A percentile compares a stretch with the other conserved stretches of the same genome.
phyloP scores from a whole-genome alignment of 257 asterid species.

The Dorcoceras hygrometricum region DNA sequence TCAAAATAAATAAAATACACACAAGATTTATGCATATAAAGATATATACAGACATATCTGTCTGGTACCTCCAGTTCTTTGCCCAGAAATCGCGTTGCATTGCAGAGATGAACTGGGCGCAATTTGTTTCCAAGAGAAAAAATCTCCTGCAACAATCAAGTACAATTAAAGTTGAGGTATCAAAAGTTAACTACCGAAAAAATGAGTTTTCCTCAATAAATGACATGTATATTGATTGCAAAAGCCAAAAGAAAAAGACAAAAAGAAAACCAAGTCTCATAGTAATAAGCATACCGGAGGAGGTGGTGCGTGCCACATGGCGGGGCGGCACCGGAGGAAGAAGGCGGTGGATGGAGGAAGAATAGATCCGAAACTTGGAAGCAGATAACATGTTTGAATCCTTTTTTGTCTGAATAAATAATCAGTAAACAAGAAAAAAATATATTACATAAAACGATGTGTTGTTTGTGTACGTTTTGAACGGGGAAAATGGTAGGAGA shows the following conservation, averaged over 20 bases:
- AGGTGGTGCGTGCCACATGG: neutral
- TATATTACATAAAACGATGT: too few species aligned
- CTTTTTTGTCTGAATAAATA: neutral
- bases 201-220: conserved; percentile 15
- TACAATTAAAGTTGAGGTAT: neutral
- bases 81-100: conserved; percentile 46
- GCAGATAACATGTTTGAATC: conserved; percentile 21
- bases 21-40: too few species aligned
- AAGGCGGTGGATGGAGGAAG: conserved; percentile 23
- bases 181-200: neutral
- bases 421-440: neutral
- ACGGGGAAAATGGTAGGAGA: neutral
- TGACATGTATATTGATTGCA: conserved; percentile 6
- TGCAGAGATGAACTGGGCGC: conserved; percentile 26
- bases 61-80: conserved; percentile 46
- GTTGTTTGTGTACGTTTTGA: neutral
- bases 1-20: neutral
- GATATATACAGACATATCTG: neutral
- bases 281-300: neutral
- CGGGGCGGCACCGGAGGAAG: neutral
- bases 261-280: neutral
- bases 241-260: neutral
- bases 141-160: conserved; percentile 31
- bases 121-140: conserved; percentile 21
- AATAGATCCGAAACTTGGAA: conserved; percentile 22